Evolutionary conservation across 2,329 filamentous ascomycete genomes (phyloP), one percentile per base, ranked within the genome.

Genomic region (Aspergillus carbonarius): DNA sequence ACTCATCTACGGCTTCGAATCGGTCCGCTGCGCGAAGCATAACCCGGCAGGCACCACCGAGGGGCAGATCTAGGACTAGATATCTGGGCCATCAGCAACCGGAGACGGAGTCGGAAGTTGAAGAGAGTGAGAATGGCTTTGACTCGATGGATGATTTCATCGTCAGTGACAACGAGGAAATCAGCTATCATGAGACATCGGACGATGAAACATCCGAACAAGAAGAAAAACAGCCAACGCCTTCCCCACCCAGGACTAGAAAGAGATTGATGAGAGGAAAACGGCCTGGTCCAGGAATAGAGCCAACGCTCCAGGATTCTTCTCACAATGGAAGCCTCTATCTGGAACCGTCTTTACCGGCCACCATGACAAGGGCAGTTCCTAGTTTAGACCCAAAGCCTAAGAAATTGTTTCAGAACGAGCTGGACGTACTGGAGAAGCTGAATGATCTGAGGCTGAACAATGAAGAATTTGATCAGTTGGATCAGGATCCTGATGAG

Each of bases 81-180:
- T 51, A 60, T 6, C 49, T 52, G n/a, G 64, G 61, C 20, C 66
- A 67, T 54, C 66, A 62, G 9, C 63, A 64, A 46, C 57, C 58
- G 25, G 60, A 64, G 15, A 48, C 53, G 9, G 60, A 65, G 5
- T 64, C 63, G 3, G 68, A 68, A 42, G 65, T 69, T 6, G 67
- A 69, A 20, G 65, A 68, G 18, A 63, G 63, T 23, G 67, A 71
- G 53, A 70, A 73, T 64, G 70, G 70, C 50, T 72, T 71, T 49
- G 66, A 75, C 58, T 78, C 75, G 42, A 62, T 78, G 34, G 72
- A 76, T 27, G 75, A 72, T 54, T 78, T 77, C 54, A 73, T 78
- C 63, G 72, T 76, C 59, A 74, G 73, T 51, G 74, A 77, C 62
- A 70, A 75, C 67, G 73, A 76, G 12, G 70, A 76, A 51, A 55